Percentiles rank a stretch among this genome's conserved stretches.
phyloP scores from a whole-genome alignment of 352 stramenopile genomes.

The Globisporangium ultimum region DNA sequence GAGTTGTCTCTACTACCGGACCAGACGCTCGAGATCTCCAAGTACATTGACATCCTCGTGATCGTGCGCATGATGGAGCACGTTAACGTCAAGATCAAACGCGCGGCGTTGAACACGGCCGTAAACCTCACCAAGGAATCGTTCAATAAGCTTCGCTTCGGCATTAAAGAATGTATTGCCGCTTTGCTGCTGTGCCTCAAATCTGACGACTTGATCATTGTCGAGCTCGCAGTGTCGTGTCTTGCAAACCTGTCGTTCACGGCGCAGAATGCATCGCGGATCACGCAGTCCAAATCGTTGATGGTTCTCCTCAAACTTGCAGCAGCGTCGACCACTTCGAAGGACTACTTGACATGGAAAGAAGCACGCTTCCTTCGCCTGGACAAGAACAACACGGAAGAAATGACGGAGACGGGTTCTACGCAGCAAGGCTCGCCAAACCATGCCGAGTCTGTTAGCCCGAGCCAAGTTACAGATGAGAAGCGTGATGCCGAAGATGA shows the following conservation, averaged over 20 bases:
- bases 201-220: constrained; percentile 56
- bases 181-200: constrained; percentile 46
- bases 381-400: constrained; percentile 7
- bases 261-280: constrained; percentile 34
- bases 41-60: constrained; percentile 56
- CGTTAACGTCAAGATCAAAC: constrained; percentile 53
- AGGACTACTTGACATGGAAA: constrained; percentile 58
- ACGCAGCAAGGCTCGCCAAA: not conserved
- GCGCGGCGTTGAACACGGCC: constrained; percentile 49
- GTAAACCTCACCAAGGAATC: constrained; percentile 69
- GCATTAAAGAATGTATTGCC: constrained; percentile 48
- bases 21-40: constrained; percentile 67
- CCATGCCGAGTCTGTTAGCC: not conserved
- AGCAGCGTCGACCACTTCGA: constrained; percentile 30
- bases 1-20: constrained; percentile 58
- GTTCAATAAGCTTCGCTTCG: constrained; percentile 77
- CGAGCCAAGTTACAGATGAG: not conserved
- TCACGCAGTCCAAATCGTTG: constrained; percentile 39
- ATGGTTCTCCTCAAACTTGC: constrained; percentile 47
- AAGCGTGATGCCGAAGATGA: constrained; percentile 11
- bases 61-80: constrained; percentile 64
- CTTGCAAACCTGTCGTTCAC: constrained; percentile 70
- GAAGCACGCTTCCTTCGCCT: constrained; percentile 22
- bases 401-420: not conserved
- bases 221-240: constrained; percentile 59